Percentiles rank a stretch among this genome's conserved stretches.
These are phyloP conservation scores for Acer saccharum DNA, from an alignment of 345 rosid species.

Conservation along the genomic window DNA sequence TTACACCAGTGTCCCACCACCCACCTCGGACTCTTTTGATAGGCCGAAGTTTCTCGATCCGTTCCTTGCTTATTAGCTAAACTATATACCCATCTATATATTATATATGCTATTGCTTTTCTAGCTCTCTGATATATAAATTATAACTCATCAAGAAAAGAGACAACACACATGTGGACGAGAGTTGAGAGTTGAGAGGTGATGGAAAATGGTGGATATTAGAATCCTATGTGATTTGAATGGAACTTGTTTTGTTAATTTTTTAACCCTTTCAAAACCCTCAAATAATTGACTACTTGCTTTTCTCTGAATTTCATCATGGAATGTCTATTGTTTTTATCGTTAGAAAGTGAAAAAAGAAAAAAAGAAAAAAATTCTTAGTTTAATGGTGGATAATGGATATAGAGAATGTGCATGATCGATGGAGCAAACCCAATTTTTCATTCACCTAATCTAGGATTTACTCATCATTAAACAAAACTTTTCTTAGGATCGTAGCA, in stretches of 20 bases:
- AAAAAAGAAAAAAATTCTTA: too few species aligned
- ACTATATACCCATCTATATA: not conserved
- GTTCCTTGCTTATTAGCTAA: not conserved
- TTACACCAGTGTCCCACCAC: constrained; percentile 22
- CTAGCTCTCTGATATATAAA: not conserved
- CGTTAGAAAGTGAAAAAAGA: not conserved
- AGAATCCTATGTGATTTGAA: too few species aligned
- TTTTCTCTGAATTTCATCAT: constrained; percentile 7
- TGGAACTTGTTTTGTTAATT: constrained; percentile 3
- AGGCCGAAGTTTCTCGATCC: constrained; percentile 34
- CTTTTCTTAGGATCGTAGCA: constrained; percentile 36
- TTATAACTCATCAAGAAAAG: not conserved
- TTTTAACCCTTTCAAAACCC: constrained; percentile 17
- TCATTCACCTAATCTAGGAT: constrained; percentile 27
- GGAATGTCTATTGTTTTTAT: constrained; percentile 19
- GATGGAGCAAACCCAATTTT: not conserved
- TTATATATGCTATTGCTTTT: constrained; percentile 6
- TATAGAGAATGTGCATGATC: constrained; percentile 14
- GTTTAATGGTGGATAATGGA: not conserved
- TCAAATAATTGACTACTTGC: constrained; percentile 43
- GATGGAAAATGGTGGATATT: too few species aligned
- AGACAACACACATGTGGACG: constrained; percentile 34
- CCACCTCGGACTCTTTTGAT: constrained; percentile 36
- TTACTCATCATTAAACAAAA: constrained; percentile 23
- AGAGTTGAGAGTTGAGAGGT: not conserved